A percentile compares a stretch with the other conserved stretches of the same genome.
phyloP scores from a whole-genome alignment of 2,329 filamentous ascomycete genomes.

The Cladosporium sp. region DNA sequence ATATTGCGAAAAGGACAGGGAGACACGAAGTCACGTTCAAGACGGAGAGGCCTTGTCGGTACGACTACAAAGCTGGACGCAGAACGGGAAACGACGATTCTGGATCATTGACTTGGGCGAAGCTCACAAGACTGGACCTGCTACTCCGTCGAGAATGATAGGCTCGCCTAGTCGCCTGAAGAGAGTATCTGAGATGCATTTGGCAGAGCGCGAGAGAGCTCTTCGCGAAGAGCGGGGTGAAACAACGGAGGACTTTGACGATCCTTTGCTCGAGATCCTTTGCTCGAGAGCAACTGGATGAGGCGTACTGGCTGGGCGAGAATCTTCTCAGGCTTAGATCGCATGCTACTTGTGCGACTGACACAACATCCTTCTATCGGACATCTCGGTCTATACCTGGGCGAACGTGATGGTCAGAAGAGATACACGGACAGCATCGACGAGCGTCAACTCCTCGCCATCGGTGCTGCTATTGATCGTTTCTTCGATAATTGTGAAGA shows the following conservation, averaged over 20 bases:
- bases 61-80: slow-evolving; percentile 13
- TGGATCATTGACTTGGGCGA: slow-evolving; percentile 10
- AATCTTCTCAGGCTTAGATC: slow-evolving; percentile 5
- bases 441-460: no score
- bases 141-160: background rate
- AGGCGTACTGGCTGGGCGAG: slow-evolving; percentile 7
- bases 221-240: no score
- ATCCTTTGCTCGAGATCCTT: no score
- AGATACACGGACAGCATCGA: no score
- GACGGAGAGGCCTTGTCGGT: background rate
- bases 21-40: background rate
- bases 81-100: slow-evolving; percentile 4
- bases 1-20: background rate
- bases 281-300: slow-evolving; percentile 10
- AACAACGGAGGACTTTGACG: no score
- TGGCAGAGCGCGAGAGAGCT: no score
- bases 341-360: background rate
- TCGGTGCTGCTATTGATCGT: background rate
- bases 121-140: background rate
- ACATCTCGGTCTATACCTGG: no score
- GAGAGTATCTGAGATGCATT: background rate
- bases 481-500: slow-evolving; percentile 14
- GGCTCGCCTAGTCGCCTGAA: background rate
- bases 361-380: no score
- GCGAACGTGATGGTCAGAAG: no score